phyloP scores from a whole-genome alignment of 1,139 yeast species.

The Blastobotrys serpentis region DNA sequence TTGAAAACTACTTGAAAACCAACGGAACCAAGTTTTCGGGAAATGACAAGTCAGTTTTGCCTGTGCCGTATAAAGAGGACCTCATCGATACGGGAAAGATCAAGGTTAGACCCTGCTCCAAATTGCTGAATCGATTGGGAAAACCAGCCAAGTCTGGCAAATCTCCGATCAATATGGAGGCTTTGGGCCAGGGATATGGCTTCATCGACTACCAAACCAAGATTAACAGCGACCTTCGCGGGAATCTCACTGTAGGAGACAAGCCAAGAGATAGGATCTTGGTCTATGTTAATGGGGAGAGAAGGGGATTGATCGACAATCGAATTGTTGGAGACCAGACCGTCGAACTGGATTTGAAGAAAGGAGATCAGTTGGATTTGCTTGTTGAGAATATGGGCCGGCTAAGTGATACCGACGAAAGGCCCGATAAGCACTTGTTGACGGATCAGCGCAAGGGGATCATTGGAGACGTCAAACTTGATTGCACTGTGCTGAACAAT shows the following conservation, averaged over 20 bases:
- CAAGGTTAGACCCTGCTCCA: slow-evolving; percentile 1
- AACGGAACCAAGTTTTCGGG: neutral
- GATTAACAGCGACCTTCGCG: neutral
- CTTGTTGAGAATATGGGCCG: slow-evolving; percentile 16
- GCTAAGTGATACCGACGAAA: neutral
- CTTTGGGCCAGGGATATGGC: slow-evolving; percentile 11
- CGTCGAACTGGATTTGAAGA: slow-evolving; percentile 8
- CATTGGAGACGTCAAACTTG: slow-evolving; percentile 12
- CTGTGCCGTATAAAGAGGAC: slow-evolving; percentile 9
- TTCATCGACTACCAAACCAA: slow-evolving; percentile 6
- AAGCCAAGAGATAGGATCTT: slow-evolving; percentile 13
- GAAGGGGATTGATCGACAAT: slow-evolving; percentile 10
- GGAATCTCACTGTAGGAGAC: slow-evolving; percentile 9
- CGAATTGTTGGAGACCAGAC: neutral
- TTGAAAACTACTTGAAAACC: neutral
- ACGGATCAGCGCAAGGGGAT: slow-evolving; percentile 14
- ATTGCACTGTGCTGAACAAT: slow-evolving; percentile 1
- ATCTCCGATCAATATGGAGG: slow-evolving; percentile 12
- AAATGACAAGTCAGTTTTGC: slow-evolving; percentile 7
- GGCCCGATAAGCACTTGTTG: neutral
- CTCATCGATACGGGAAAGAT: slow-evolving; percentile 1
- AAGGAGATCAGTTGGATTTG: slow-evolving; percentile 14
- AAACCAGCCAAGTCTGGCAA: neutral
- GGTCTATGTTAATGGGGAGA: slow-evolving; percentile 13
- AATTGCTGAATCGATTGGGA: slow-evolving; percentile 7